Base-by-base conservation (phyloP, 768 basidiomycete genomes). In the Auricularia sp. region DNA sequence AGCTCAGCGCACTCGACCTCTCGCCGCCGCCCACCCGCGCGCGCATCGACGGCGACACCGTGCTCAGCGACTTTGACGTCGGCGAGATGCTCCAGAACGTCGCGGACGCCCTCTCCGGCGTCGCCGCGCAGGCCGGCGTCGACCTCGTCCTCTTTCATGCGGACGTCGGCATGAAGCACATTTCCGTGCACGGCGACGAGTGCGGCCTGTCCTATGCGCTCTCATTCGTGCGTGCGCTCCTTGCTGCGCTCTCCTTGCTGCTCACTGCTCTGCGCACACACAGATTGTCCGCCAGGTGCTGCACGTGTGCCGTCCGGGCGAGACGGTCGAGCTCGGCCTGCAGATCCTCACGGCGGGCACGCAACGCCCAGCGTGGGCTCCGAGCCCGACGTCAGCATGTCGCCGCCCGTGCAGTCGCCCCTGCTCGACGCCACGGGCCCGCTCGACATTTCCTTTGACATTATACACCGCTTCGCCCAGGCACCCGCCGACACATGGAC, bases 111-210 rank as follows among this genome's bases (percentile, higher is more conserved):
- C 75, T 96, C 66, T 88, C 92, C 71, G 94, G 93, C 13, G 80
- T 85, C 51, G 92, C 92, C 39, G 88, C 92, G 3, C 84, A 90
- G 70, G 82, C 79, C 61, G 90, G 88, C n/a, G 91, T 94, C 37
- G 94, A 98, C 74, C 78, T 98, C 68, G 92, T 96, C 18, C 77
- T 97, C 13, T 95, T 88, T 73, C 94, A 98, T 70, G 90, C 87
- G 21, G 94, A 96, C 73, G 86, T 89, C 24, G 88, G 88, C 24
- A 81, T 97, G 80, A 90, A 90, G 77, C 92, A 94, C 68, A 82
- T 94, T 62, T 86, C 84, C 65, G 93, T 96, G 14, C 84, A 79
- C 69, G 93, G 92, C 21, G 90, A 93, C 69, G 94, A 94, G 71
- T 87, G 85, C 70, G 93, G 87, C 8, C 78, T 96, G 66, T 85